Conservation (phyloP, 2,329 filamentous ascomycete genomes). For the Arthroderma uncinatum region DNA sequence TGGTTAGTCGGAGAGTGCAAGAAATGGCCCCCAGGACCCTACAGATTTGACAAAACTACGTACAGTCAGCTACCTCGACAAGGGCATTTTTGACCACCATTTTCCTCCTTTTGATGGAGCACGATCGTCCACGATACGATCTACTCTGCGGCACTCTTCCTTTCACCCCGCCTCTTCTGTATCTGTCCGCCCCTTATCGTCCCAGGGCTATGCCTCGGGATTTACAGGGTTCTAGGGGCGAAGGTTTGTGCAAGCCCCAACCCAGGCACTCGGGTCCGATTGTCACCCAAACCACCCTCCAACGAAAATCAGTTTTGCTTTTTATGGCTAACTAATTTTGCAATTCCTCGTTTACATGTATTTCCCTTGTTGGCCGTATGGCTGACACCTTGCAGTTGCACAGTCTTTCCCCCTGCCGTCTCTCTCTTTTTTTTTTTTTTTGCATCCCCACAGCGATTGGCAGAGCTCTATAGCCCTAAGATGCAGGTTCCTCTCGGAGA, state of each 20-base stretch:
- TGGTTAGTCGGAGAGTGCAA: not conserved
- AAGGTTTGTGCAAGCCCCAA: constrained; percentile 2
- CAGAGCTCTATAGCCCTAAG: not conserved
- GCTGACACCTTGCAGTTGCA: constrained; percentile 2
- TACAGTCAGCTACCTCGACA: not conserved
- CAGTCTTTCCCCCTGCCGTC: not conserved
- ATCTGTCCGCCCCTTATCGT: not conserved
- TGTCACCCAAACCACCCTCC: not conserved
- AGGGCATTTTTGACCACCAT: not conserved
- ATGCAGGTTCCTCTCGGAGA: not conserved
- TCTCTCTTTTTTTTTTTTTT: not conserved
- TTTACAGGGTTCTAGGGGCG: not conserved
- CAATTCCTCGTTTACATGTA: not conserved
- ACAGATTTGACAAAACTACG: not conserved
- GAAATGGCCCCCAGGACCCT: not conserved
- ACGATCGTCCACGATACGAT: not conserved
- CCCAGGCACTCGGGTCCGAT: not conserved
- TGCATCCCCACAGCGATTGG: not conserved
- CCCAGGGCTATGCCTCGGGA: constrained; percentile 2
- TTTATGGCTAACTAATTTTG: not conserved
- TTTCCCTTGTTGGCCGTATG: constrained; percentile 1
- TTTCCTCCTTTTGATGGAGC: not conserved
- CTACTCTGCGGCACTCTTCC: not conserved
- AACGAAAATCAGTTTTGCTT: constrained; percentile 1
- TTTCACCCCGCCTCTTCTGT: not conserved